These are phyloP conservation scores for Dryas drummondii DNA, from an alignment of 306 rosid species.

Conservation along the genomic window DNA sequence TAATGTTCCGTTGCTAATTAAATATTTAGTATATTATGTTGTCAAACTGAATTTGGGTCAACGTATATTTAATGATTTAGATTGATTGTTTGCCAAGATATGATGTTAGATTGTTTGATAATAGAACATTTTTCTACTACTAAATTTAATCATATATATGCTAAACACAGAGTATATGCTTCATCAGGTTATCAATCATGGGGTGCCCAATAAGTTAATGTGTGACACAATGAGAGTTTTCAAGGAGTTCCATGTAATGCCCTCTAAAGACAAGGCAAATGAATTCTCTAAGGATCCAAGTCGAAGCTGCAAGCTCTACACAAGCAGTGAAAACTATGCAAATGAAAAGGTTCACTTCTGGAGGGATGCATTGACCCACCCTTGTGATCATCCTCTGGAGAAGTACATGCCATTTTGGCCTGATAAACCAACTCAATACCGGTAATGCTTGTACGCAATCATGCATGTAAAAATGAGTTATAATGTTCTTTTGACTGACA, in stretches of 20 bases:
- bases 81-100: too few species aligned
- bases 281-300: conserved; percentile 57
- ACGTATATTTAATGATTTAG: too few species aligned
- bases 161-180: too few species aligned
- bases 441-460: conserved; percentile 23
- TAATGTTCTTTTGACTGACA: too few species aligned
- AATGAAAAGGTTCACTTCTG: conserved; percentile 45
- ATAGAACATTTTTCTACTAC: too few species aligned
- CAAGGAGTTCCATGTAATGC: conserved; percentile 68
- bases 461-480: too few species aligned
- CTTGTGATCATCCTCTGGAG: conserved; percentile 49
- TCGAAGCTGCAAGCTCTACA: conserved; percentile 54
- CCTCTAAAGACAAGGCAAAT: conserved; percentile 48
- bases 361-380: conserved; percentile 66
- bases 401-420: conserved; percentile 63
- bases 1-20: too few species aligned
- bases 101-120: too few species aligned
- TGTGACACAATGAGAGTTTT: conserved; percentile 37
- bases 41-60: too few species aligned
- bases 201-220: conserved; percentile 48
- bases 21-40: too few species aligned
- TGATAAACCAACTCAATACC: conserved; percentile 49
- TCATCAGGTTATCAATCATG: conserved; percentile 65
- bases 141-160: background rate
- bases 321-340: conserved; percentile 56